phyloP scores from a whole-genome alignment of 2,329 filamentous ascomycete species.

The Penicillium verrucosum region DNA sequence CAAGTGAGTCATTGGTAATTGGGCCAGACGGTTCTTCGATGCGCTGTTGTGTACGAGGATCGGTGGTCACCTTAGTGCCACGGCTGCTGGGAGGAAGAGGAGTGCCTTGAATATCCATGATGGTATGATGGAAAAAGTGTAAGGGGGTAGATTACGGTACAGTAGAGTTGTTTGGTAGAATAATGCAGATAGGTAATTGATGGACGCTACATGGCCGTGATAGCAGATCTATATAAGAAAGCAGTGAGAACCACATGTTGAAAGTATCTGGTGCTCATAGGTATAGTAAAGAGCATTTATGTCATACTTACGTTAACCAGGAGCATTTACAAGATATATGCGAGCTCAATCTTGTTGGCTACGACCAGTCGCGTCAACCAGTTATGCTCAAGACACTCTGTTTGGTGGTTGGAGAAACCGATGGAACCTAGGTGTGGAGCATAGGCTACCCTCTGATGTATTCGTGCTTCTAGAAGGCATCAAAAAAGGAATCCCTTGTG shows the following conservation, averaged over 20 bases:
- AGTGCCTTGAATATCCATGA: slow-evolving; percentile 43
- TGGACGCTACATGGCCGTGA: neutral
- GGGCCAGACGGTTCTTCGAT: slow-evolving; percentile 62
- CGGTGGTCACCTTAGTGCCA: slow-evolving; percentile 47
- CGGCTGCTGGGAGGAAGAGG: slow-evolving; percentile 31
- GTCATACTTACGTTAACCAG: slow-evolving; percentile 31
- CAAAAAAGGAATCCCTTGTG: neutral
- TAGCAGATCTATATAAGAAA: slow-evolving; percentile 24
- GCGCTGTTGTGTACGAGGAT: slow-evolving; percentile 51
- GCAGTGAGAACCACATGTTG: neutral
- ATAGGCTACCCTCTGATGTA: neutral
- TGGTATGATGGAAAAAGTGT: slow-evolving; percentile 2
- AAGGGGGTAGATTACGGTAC: no score
- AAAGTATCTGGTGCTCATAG: neutral
- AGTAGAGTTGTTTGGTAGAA: neutral
- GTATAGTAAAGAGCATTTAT: slow-evolving; percentile 21
- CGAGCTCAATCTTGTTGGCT: slow-evolving; percentile 8
- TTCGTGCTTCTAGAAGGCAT: slow-evolving; percentile 6
- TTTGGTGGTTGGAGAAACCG: slow-evolving; percentile 16
- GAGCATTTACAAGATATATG: neutral
- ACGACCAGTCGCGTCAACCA: slow-evolving; percentile 15
- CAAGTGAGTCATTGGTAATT: slow-evolving; percentile 68
- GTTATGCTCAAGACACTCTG: neutral
- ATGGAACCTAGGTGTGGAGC: slow-evolving; percentile 15
- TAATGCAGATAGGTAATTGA: neutral